Evolutionary conservation across 768 basidiomycete genomes (phyloP), one percentile per base, ranked within the genome.

Genomic region (Leucogyrophana mollusca): DNA sequence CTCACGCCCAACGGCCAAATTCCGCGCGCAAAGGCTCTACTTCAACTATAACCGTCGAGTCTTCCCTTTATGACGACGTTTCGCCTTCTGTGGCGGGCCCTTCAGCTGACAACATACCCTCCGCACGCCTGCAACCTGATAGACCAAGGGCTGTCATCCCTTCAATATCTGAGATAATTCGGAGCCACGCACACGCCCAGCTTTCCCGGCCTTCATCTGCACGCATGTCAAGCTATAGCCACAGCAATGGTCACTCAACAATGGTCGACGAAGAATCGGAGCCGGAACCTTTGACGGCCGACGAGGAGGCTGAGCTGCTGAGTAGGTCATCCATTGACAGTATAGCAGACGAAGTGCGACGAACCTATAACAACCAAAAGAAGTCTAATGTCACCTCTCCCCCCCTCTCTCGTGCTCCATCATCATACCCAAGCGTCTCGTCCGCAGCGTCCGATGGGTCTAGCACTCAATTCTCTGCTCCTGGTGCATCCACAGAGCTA

Each of bases 271-370:
- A 69, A 2, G 81, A 82, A 60, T 63, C 67, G 7, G 68, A 67
- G 34, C 74, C 77, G 24, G 82, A 80, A 53, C 70, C 74, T 7
- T 56, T 75, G 36, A 62, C 73, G 33, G 67, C 70, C 32, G 75
- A 78, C 43, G 83, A 84, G 49, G 85, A 86, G 50, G 70, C 72
- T 2, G 86, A 87, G 36, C 57, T 85, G 38, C 53, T 88, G 40
- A 83, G 85, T 33, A 80, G 87, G n/a, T 92, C 91, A 17, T 92
- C 90, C 14, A 79, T 91, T 52, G 91, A 94, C 63, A 91, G 89
- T 49, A 83, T 94, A 21, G 87, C 90, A 17, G 83, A 89, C 56
- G 91, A 94, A 72, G 81, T 90, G 24, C 78, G 75, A 47, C 79
- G 70, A 46, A 90, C 87, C 9, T 69, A 90, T 51, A 80, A 78